Base-by-base conservation (phyloP, 2,329 filamentous ascomycete species). In the Penicillium sp. region DNA sequence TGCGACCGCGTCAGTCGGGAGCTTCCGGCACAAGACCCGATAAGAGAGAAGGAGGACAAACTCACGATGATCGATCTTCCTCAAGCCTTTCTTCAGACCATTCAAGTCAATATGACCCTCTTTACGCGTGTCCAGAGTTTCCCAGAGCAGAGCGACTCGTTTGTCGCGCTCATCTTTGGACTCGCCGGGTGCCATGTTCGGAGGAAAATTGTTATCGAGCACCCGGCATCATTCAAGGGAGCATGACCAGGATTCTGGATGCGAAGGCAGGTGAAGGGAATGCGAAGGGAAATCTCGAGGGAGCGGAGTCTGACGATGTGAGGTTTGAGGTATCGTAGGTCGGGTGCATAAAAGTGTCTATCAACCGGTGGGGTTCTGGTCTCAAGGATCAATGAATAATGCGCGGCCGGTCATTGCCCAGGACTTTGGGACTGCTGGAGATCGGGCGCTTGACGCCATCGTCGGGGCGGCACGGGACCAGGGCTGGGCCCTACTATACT, bases 11-110 rank as follows among this genome's bases (percentile, higher is more conserved):
- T 70, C 63, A 70, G 68, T 68, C 65, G 65, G 64, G 58, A 64
- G 62, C 65, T 58, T 59, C 52, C 61, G 55, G 61, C 68, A 71
- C 64, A 63, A 55, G 61, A 69, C 35, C 43, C 51, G 61, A 55
- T 65, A 64, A 65, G 55, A 58, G 14, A 28, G 14, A 28, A 22
- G 51, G 14, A 28, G 35, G 19, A 42, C 19, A 42, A 22, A 68
- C 88, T 80, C 80, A 96, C 93, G 95, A 76, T 99, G 95, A 76
- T 98, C 93, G 72, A 98, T 92, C 78, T 88, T 91, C 75, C 84
- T 87, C 73, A 99, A 80, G 4, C 94, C 95, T 79, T 88, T 91
- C 79, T 93, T 90, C 69, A 99, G 81, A 35, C 88, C 93, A 75
- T 89, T 88, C 66, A 96, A 82, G 78, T 98, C 93, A 70, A 99